phyloP scores from a whole-genome alignment of 352 stramenopile genomes.

The Globisporangium iwayamae region DNA sequence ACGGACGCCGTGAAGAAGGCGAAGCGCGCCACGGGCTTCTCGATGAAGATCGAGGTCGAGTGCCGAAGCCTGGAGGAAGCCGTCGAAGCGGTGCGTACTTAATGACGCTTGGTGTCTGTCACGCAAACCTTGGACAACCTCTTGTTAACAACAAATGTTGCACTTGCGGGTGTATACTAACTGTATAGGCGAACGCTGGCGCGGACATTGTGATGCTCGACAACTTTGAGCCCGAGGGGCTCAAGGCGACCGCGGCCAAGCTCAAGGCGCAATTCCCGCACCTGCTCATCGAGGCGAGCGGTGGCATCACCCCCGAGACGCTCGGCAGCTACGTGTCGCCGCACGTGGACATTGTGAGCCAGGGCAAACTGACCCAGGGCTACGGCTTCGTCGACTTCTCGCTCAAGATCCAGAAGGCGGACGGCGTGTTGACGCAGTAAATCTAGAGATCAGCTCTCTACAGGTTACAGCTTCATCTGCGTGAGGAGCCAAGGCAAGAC shows the following conservation, averaged over 20 bases:
- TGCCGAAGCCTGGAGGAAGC: slow-evolving; percentile 93
- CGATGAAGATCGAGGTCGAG: slow-evolving; percentile 99
- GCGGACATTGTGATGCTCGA: slow-evolving; percentile 98
- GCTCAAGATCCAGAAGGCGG: slow-evolving; percentile 94
- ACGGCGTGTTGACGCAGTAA: slow-evolving; percentile 50
- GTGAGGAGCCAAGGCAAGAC: too few species aligned
- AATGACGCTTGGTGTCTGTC: background rate
- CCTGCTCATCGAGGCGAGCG: slow-evolving; percentile 96
- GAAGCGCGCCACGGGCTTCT: slow-evolving; percentile 92
- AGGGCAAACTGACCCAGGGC: slow-evolving; percentile 97
- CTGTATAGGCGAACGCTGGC: slow-evolving; percentile 50
- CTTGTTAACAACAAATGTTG: background rate
- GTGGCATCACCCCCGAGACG: slow-evolving; percentile 95
- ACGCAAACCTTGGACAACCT: background rate
- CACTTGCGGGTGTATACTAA: background rate
- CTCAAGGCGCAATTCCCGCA: slow-evolving; percentile 95
- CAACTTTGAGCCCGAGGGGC: slow-evolving; percentile 93
- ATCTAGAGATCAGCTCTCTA: background rate
- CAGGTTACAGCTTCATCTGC: too few species aligned
- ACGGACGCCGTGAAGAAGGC: slow-evolving; percentile 92
- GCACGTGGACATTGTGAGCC: slow-evolving; percentile 96
- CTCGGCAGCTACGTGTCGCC: slow-evolving; percentile 92
- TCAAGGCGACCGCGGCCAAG: slow-evolving; percentile 88
- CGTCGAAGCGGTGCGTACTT: slow-evolving; percentile 77
- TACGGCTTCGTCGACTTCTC: slow-evolving; percentile 97